Evolutionary conservation across 2,329 filamentous ascomycete genomes (phyloP), one percentile per base, ranked within the genome.

Genomic region (Epicoccum sorghinum): DNA sequence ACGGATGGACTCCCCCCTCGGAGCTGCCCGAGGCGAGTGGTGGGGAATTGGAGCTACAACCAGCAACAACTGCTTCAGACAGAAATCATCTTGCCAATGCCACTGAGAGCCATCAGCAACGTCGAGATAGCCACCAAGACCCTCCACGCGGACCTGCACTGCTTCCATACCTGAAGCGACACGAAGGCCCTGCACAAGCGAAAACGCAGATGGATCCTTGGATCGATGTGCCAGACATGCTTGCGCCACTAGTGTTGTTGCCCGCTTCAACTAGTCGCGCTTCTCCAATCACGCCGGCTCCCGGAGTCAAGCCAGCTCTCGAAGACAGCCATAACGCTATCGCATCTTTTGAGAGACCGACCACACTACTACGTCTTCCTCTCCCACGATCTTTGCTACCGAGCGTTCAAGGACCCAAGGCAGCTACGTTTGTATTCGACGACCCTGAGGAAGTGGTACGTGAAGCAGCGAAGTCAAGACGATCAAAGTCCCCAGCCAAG

Each of bases 361-460:
- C 18, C 18, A 18, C 18, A 18, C 18, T 18, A 18, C 38, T 37
- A 33, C 60, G 55, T 8, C 44, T 48, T 30, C 46, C 48, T 30
- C 10, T 47, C 23, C 47, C 48, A 12, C 47, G 42, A 4, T 56
- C 37, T 22, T 24, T 36, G 7, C 46, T 56, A 12, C 43, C 61
- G 8, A 55, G 57, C 4, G 52, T 64, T 13, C 66, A 67, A 24
- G 62, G 58, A 9, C 60, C 57, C 1, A 66, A 67, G 44, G 62
- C 58, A 4, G 52, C 53, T 8, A 42, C 47, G 0, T 64, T 60
- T 33, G 49, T 61, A 9, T 44, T 64, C 8, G 65, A 67, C 6
- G 52, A 65, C n/a, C 60, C 62, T 1, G 65, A 67, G 38, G 61
- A 63, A 18, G 52, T 68, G 2, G 33, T 66, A 7, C 56, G 61